phyloP scores from a whole-genome alignment of 805 yeast genomes.

The Scheffersomyces lignosus region DNA sequence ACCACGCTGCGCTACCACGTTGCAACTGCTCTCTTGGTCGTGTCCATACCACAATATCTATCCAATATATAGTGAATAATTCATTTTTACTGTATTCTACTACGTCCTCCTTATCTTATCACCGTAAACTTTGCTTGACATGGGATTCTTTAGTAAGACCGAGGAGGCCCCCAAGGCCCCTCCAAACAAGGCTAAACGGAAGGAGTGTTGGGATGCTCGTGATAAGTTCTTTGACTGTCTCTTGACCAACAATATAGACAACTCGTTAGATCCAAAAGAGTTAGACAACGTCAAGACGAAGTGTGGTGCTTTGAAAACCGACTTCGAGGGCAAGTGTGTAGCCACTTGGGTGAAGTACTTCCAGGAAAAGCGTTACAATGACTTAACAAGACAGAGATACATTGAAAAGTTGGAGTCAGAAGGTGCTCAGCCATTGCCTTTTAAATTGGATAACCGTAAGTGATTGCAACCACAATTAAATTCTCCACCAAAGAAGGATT shows the following conservation, averaged over 20 bases:
- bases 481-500: no score
- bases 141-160: slow-evolving; percentile 52
- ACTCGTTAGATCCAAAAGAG: slow-evolving; percentile 61
- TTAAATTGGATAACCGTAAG: slow-evolving; percentile 25
- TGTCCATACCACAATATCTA: no score
- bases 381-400: slow-evolving; percentile 65
- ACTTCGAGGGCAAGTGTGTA: slow-evolving; percentile 74
- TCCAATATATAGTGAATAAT: no score
- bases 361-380: slow-evolving; percentile 84
- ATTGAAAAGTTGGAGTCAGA: slow-evolving; percentile 69
- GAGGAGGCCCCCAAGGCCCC: slow-evolving; percentile 37
- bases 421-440: slow-evolving; percentile 47
- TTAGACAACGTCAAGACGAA: slow-evolving; percentile 47
- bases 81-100: no score
- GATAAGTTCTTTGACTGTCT: slow-evolving; percentile 78
- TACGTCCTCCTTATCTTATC: no score
- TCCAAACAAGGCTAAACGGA: slow-evolving; percentile 67
- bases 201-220: slow-evolving; percentile 87
- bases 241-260: slow-evolving; percentile 62
- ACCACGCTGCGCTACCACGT: no score
- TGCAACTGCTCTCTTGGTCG: no score
- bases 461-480: no score
- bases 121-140: no score
- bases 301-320: slow-evolving; percentile 59
- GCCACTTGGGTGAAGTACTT: slow-evolving; percentile 87